Base-by-base conservation (phyloP, 2,329 filamentous ascomycete species). In the Aspergillus pseudoglaucus region DNA sequence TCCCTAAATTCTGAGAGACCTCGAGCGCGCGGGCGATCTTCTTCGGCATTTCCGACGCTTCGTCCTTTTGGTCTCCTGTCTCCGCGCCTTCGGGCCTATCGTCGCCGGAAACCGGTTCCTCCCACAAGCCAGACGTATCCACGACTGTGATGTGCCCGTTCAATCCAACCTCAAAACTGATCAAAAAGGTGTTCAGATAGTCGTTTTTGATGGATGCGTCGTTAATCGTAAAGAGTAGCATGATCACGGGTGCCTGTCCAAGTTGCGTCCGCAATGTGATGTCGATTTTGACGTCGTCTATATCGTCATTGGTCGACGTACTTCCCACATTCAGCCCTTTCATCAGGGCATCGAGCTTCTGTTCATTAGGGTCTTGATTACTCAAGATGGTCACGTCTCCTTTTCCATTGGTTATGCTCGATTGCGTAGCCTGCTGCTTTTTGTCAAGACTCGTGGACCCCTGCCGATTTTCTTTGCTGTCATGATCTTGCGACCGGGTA, bases 311-410 rank as follows among this genome's bases (percentile, higher is more conserved):
- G 39, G 14, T 44, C 46, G 22, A 42, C 46, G 18, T 23, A 17
- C 32, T 48, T 17, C n/a, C 42, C 37, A 38, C 25, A 44, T 47
- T 27, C 27, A 46, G 45, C 2, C 49, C 51, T 18, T 54, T 53
- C 20, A 72, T 72, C 15, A 91, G 74, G 10, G 73, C 75, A 17
- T 75, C 69, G 49, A 82, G 78, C 60, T 87, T 84, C 0, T 73
- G 71, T 14, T 68, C 60, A 17, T 63, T 64, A 3, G 63, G 59
- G 35, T 70, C 63, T 22, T 66, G 59, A 46, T 79, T 70, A 53
- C 78, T 72, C 33, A 68, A 45, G 1, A 58, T 51, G 14, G 58
- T 59, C 20, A 59, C 37, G 6, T 52, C 55, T 42, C 58, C 47
- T 12, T 53, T 44, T 20, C 50, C 51, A 7, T 47, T 48, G n/a